Percentiles rank a stretch among this genome's conserved stretches.
These are phyloP conservation scores for Fibroporia radiculosa DNA, from an alignment of 768 basidiomycete genomes.

Conservation along the genomic window DNA sequence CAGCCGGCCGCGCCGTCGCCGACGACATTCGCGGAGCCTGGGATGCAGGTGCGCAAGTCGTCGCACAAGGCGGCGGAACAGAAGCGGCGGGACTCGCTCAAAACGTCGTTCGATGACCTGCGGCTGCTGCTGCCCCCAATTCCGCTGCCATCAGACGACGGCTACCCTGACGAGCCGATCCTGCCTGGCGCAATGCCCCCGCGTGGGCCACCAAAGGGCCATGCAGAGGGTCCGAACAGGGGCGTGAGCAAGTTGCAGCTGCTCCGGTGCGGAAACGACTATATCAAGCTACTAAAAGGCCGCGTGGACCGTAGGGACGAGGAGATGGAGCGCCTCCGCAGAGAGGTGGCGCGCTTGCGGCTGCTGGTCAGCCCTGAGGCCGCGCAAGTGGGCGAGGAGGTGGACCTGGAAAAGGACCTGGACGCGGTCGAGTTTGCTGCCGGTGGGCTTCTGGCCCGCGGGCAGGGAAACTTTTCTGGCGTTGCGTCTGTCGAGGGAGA, in stretches of 20 bases:
- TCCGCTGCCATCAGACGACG: conserved; percentile 70
- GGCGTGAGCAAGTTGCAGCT: conserved; percentile 91
- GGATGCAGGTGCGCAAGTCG: conserved; percentile 53
- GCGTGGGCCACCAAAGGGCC: conserved; percentile 77
- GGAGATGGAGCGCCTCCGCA: conserved; percentile 62
- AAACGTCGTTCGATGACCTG: conserved; percentile 86
- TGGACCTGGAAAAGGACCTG: conserved; percentile 53
- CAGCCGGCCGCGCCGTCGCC: conserved; percentile 16
- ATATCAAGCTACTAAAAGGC: conserved; percentile 66
- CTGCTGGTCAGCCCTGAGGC: conserved; percentile 25
- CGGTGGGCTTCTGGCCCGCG: conserved; percentile 14
- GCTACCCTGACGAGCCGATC: conserved; percentile 61
- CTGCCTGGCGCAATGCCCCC: conserved; percentile 88
- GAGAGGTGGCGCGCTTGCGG: conserved; percentile 58
- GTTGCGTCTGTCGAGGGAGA: conserved; percentile 9
- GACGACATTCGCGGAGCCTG: conserved; percentile 20
- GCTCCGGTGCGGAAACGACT: conserved; percentile 86
- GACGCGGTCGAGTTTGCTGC: conserved; percentile 42
- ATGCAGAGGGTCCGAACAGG: conserved; percentile 89
- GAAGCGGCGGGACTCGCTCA: conserved; percentile 92
- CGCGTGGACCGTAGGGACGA: conserved; percentile 74
- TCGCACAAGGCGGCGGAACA: conserved; percentile 97
- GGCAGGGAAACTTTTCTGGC: conserved; percentile 12
- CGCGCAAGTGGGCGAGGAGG: conserved; percentile 23
- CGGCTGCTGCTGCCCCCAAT: conserved; percentile 82